phyloP scores from a whole-genome alignment of 495 filamentous ascomycete species.

The Baudoinia panamericana region DNA sequence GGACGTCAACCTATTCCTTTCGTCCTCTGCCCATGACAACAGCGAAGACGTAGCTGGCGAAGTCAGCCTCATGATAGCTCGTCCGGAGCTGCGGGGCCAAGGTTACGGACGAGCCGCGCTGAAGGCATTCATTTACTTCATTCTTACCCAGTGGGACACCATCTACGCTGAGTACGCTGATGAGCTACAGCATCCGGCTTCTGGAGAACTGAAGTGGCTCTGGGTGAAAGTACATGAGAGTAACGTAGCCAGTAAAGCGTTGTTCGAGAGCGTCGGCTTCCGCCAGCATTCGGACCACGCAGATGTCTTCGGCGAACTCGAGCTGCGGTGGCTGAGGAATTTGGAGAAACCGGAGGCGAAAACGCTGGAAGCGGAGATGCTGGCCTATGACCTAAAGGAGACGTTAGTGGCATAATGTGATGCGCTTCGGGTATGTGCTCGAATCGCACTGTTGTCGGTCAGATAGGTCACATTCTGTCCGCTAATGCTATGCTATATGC shows the following conservation, averaged over 20 bases:
- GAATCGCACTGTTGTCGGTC: no score
- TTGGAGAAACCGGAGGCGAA: no score
- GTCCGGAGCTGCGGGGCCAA: slow-evolving; percentile 39
- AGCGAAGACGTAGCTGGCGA: slow-evolving; percentile 48
- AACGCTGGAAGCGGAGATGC: no score
- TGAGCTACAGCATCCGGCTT: not conserved
- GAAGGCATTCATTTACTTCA: slow-evolving; percentile 53
- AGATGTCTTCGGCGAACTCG: slow-evolving; percentile 58
- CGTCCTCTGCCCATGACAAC: slow-evolving; percentile 35
- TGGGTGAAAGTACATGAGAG: slow-evolving; percentile 47
- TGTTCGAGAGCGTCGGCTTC: slow-evolving; percentile 51
- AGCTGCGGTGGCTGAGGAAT: slow-evolving; percentile 39
- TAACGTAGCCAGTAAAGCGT: slow-evolving; percentile 42
- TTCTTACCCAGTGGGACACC: slow-evolving; percentile 34
- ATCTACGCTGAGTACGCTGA: slow-evolving; percentile 48
- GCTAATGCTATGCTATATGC: no score
- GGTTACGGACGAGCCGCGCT: slow-evolving; percentile 57
- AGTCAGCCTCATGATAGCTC: slow-evolving; percentile 81
- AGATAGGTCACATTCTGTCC: no score
- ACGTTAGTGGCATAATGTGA: no score
- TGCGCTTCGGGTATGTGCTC: no score
- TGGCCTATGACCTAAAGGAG: no score
- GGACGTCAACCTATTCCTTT: slow-evolving; percentile 77
- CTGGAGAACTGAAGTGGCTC: slow-evolving; percentile 28
- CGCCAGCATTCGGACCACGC: slow-evolving; percentile 32